phyloP scores from a whole-genome alignment of 129 eudicot genomes.

The Arctium lappa region DNA sequence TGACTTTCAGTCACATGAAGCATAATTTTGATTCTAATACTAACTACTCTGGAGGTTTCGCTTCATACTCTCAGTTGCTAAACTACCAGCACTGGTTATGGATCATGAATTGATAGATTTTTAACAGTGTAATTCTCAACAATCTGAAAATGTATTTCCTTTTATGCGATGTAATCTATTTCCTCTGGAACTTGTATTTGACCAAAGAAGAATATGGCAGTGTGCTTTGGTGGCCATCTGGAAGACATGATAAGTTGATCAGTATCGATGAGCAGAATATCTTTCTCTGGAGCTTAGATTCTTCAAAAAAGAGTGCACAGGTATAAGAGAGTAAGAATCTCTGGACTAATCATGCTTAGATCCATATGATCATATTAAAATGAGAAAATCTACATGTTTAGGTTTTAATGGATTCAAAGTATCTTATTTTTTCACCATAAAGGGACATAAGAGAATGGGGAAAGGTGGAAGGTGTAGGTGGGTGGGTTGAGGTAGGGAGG shows the following conservation, averaged over 20 bases:
- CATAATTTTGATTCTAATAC: neutral
- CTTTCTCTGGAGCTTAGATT: slow-evolving; percentile 87
- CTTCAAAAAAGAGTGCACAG: slow-evolving; percentile 95
- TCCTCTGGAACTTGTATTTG: neutral
- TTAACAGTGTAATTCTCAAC: neutral
- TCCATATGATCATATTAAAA: neutral
- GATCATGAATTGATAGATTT: neutral
- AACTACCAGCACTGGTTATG: slow-evolving; percentile 1
- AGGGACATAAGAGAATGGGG: neutral
- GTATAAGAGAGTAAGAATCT: slow-evolving; percentile 38
- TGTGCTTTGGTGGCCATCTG: slow-evolving; percentile 97
- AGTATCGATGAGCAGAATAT: slow-evolving; percentile 89
- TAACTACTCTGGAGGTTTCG: neutral
- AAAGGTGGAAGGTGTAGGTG: too few relatives aligned
- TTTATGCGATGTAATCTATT: slow-evolving; percentile 6
- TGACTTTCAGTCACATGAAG: neutral
- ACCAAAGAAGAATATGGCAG: slow-evolving; percentile 38
- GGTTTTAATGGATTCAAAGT: too few relatives aligned
- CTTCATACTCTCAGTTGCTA: neutral
- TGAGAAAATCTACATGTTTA: neutral
- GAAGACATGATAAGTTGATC: slow-evolving; percentile 86
- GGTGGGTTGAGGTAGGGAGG: too few relatives aligned
- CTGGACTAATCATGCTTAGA: neutral
- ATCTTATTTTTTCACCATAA: too few relatives aligned
- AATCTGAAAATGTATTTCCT: neutral